Evolutionary conservation across 768 basidiomycete species (phyloP).

Genomic region (Termitomyces sp.): DNA sequence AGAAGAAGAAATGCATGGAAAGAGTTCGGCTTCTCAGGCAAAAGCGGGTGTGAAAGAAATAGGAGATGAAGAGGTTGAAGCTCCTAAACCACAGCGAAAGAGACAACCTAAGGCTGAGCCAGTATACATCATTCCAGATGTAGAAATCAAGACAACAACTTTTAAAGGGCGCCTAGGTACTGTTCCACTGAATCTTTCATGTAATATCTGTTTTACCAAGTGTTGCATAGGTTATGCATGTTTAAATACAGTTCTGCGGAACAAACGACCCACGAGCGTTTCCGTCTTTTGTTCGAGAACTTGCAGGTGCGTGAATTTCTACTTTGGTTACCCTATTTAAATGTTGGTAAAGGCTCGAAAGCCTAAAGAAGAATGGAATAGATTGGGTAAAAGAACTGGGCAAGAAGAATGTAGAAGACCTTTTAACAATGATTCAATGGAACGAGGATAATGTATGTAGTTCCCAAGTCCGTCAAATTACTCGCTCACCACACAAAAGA

Average conservation of each 20-base stretch:
- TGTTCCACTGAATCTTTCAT: neutral
- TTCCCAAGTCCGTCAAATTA: neutral
- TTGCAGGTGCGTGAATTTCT: conserved; percentile 37
- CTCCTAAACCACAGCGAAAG: conserved; percentile 12
- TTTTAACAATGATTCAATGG: conserved; percentile 79
- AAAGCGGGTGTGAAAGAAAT: neutral
- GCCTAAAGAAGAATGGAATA: conserved; percentile 74
- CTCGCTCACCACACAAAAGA: conserved; percentile 23
- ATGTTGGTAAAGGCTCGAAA: conserved; percentile 51
- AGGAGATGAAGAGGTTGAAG: neutral
- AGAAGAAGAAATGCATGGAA: neutral
- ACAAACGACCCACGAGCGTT: conserved; percentile 55
- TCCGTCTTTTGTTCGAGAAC: conserved; percentile 75
- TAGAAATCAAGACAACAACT: conserved; percentile 58
- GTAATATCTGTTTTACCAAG: neutral
- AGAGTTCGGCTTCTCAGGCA: neutral
- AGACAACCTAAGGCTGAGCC: conserved; percentile 36
- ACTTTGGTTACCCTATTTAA: neutral
- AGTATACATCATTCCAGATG: conserved; percentile 66
- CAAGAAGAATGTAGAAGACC: conserved; percentile 66
- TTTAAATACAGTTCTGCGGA: conserved; percentile 78
- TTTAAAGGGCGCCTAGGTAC: conserved; percentile 64
- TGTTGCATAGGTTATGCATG: conserved; percentile 64
- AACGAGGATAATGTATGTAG: conserved; percentile 72
- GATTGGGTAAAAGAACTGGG: conserved; percentile 83